Base-by-base conservation (phyloP, 225 moss, liverwort and hornwort species). In the Physcomitrellopsis africana region DNA sequence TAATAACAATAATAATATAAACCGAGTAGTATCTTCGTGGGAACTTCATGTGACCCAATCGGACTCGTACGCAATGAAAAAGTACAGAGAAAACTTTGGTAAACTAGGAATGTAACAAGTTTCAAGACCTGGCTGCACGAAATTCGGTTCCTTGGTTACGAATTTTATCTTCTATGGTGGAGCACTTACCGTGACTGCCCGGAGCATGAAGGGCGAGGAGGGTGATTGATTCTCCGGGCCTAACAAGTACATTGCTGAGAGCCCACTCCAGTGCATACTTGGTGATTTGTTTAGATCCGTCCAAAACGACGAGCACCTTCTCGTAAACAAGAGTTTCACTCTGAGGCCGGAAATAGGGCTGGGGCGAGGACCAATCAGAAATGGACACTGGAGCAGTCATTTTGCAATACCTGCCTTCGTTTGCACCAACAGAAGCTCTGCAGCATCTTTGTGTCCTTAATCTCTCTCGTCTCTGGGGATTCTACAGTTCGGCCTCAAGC, bases 291-390 rank as follows among this genome's bases (percentile, higher is more conserved):
- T 77, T 81, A 7, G 81, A 77, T 8, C 81, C 84, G 11, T 84
- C 84, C 48, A 84, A 19, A 2, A 78, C 84, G 65, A 84, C 84
- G 23, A 84, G 54, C 60, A 81, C 81, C 75, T 84, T 84, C 75
- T 84, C 84, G 3, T 37, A 1, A 1, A 61, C 24, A 18, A 29
- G 52, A 14, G 14, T 65, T 67, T 81, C 81, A 63, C 81, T 63
- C 8, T 68, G 68, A 0, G 77, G 72, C 48, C 81, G 52, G 22
- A 70, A 63, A 23, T 54, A 62, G 47, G 81, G 61, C 20, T 70
- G 75, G 10, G 81, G 17, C 11, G 81, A 29, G 20, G 78, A 45
- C 77, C 66, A 56, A 49, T 71, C 60, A 65, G 51, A 24, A 64
- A 26, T 46, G 9, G 6, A 37, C 13, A 9, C 61, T 2, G 22